Evolutionary conservation across 1,284 basidiomycete species (phyloP), one percentile per base, ranked within the genome.

Genomic region (Apiotrichum sp.): DNA sequence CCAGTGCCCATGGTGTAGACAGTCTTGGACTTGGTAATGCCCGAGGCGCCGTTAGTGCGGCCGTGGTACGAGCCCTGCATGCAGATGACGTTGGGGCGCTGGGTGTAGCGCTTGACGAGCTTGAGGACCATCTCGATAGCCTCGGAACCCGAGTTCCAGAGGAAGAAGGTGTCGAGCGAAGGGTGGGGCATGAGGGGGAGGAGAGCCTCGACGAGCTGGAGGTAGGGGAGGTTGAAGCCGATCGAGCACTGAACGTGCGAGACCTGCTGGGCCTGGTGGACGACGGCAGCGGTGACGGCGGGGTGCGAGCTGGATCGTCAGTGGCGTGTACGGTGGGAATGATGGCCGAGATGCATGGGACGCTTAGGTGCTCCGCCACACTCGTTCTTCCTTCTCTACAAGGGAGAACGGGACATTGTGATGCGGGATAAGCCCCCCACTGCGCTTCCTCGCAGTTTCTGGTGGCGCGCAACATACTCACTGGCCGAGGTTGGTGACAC

Each of bases 11-110:
- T 82, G 46, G 84, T 86, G 72, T 95, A 96, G 56, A 89, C 79
- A 0, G 89, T 93, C 79, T 96, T 96, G 78, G 87, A 89, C 68
- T 83, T 85, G 13, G 92, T 96, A 33, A 96, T 78, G 1, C 86
- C 87, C 83, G 92, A 89, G 0, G 92, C 87, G 34, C 57, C 64
- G 63, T 82, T 88, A 2, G 89, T 90, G 40, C 89, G 83, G n/a
- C 89, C 89, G 68, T 92, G 89, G 76, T 87, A 92, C 13, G 78
- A 85, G 55, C 88, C 86, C 57, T 93, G 90, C 85, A 93, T 89
- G 57, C 83, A 79, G 61, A 96, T 91, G 58, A 96, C 83, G 72
- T 93, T 91, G 72, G 89, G 88, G 61, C 83, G 81, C 41, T 84
- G 82, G 1, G 92, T 93, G 34, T 85, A 78, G n/a, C 76, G 72